Conservation (phyloP, 352 stramenopile genomes). For the Peronospora tabacina region DNA sequence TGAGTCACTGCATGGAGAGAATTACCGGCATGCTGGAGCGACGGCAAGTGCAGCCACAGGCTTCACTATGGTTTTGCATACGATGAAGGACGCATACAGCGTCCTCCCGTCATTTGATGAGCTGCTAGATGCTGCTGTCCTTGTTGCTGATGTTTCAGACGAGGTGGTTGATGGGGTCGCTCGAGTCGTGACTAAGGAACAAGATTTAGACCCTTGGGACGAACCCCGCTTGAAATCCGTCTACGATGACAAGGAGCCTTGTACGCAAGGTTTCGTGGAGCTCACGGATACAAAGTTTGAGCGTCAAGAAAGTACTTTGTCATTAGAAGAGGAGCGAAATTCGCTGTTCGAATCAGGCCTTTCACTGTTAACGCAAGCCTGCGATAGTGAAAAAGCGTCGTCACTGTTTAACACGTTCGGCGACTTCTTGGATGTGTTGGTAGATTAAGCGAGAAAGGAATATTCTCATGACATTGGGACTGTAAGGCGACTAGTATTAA, state of each 20-base stretch:
- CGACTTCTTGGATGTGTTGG: constrained; percentile 59
- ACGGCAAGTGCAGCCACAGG: constrained; percentile 37
- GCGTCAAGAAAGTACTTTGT: constrained; percentile 6
- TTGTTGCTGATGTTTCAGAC: constrained; percentile 57
- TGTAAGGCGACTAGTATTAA: background rate
- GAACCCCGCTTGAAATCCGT: constrained; percentile 33
- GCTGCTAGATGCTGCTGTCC: constrained; percentile 39
- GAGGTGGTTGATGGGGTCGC: constrained; percentile 38
- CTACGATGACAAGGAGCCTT: constrained; percentile 14
- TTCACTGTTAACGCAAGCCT: constrained; percentile 45
- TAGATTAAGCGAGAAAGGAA: constrained; percentile 29
- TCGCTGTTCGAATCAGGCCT: constrained; percentile 39
- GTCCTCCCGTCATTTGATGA: constrained; percentile 64
- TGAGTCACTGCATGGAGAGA: constrained; percentile 52
- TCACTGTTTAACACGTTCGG: constrained; percentile 65
- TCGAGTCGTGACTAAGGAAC: constrained; percentile 15
- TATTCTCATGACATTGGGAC: background rate
- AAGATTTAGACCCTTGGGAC: background rate
- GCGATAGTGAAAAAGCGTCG: constrained; percentile 50
- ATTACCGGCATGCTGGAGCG: constrained; percentile 46
- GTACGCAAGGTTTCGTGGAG: background rate
- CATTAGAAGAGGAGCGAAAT: constrained; percentile 20
- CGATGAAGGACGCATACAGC: constrained; percentile 41
- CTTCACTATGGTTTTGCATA: constrained; percentile 34
- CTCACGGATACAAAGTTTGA: constrained; percentile 21